Conservation (phyloP, 495 filamentous ascomycete species). For the Penicillium argentinense region DNA sequence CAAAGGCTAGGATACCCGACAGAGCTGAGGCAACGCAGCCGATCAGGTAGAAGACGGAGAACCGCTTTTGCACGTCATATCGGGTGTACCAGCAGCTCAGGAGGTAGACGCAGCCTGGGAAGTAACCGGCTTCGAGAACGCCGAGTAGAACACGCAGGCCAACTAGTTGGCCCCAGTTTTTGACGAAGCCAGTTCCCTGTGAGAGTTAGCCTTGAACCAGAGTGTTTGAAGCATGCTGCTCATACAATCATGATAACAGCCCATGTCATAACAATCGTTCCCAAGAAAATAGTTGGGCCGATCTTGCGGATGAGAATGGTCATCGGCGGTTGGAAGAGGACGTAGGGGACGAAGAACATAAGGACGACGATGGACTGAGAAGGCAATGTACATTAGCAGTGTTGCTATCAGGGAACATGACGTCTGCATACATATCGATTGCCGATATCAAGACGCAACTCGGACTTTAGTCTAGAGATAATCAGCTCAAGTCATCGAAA, state of each 20-base stretch:
- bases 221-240: too few species aligned
- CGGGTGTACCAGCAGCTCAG: constrained; percentile 65
- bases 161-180: constrained; percentile 49
- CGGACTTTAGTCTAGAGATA: constrained; percentile 56
- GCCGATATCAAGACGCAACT: constrained; percentile 46
- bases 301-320: constrained; percentile 59
- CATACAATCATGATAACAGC: constrained; percentile 45
- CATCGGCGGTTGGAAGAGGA: constrained; percentile 61
- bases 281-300: constrained; percentile 57
- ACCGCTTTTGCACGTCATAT: constrained; percentile 64
- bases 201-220: neutral
- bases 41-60: constrained; percentile 63
- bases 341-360: constrained; percentile 67
- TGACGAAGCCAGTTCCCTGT: constrained; percentile 59
- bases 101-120: constrained; percentile 62
- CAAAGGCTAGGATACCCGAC: constrained; percentile 63
- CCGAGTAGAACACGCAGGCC: constrained; percentile 59
- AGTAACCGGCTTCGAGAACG: constrained; percentile 63
- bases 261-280: constrained; percentile 53
- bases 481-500: too few species aligned
- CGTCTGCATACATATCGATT: constrained; percentile 37
- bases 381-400: constrained; percentile 1
- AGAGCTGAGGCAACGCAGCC: constrained; percentile 62
- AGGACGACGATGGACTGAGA: constrained; percentile 55
- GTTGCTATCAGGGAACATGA: neutral